These are phyloP conservation scores for Suhomyces canberraensis DNA, from an alignment of 805 yeast species.

Conservation along the genomic window DNA sequence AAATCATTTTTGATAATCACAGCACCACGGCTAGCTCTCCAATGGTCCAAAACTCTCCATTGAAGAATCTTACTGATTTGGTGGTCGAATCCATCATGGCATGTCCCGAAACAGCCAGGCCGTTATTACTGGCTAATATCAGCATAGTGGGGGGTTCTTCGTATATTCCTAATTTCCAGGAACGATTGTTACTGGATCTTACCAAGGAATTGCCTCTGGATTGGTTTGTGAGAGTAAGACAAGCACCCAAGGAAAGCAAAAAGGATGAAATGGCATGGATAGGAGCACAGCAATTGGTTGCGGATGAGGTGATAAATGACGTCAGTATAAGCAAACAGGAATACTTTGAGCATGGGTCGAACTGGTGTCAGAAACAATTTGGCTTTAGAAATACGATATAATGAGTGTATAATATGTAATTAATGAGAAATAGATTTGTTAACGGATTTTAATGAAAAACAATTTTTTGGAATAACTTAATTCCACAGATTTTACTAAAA, in stretches of 20 bases:
- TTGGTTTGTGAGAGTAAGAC: conserved; percentile 54
- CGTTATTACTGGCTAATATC: conserved; percentile 76
- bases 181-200: conserved; percentile 59
- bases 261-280: conserved; percentile 33
- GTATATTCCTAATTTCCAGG: conserved; percentile 62
- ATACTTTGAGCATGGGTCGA: conserved; percentile 80
- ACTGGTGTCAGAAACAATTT: conserved; percentile 51
- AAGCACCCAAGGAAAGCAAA: conserved; percentile 13
- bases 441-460: too few species aligned
- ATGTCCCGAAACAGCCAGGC: conserved; percentile 70
- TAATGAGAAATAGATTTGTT: not conserved
- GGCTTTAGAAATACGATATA: conserved; percentile 30
- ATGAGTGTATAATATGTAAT: conserved; percentile 1
- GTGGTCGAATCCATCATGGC: conserved; percentile 65
- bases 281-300: conserved; percentile 32
- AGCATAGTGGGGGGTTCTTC: conserved; percentile 81
- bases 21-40: conserved; percentile 23
- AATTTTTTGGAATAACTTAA: too few species aligned
- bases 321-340: conserved; percentile 72
- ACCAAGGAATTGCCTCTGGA: conserved; percentile 68
- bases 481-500: too few species aligned
- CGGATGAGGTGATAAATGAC: conserved; percentile 43
- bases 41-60: conserved; percentile 44
- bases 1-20: conserved; percentile 45
- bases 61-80: conserved; percentile 74